Base-by-base conservation (phyloP, 805 yeast species). In the Babjeviella inositovora region DNA sequence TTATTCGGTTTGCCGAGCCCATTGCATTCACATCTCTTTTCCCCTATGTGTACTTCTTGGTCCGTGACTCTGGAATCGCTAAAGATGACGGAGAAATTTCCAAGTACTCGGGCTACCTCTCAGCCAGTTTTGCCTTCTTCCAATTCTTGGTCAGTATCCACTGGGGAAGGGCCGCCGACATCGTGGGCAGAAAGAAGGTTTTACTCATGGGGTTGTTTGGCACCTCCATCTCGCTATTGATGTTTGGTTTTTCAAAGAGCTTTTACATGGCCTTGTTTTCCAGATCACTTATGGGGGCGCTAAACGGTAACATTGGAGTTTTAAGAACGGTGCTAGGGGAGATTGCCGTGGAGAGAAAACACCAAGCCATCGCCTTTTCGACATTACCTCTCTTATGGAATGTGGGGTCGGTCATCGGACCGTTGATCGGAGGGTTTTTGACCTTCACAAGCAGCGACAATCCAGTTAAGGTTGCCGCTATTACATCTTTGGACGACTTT, bases 261-360 rank as follows among this genome's bases (percentile, higher is more conserved):
- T 66, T 55, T 34, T 57, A 53, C 33, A 49, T 53, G 44, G 77
- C 77, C 0, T 32, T 71, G 3, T 34, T 47, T 8, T 65, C 77
- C 7, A 49, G 79, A 34, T 48, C 60, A 11, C 30, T 58, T 20
- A 58, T 64, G 46, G 81, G 81, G 0, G 43, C 61, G 3, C 42
- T 70, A 19, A 71, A 70, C 36, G 81, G 79, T 5, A 71, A 71
- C 37, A 63, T 69, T 6, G 70, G 72, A 1, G 76, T 71, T n/a
- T 37, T 71, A 15, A 46, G 80, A 38, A 71, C 80, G 0, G 44
- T 57, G 23, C 50, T 71, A 21, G 80, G 77, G 3, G 81, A 71
- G 36, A 42, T 67, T 9, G 72, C 74, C 4, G 41, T 45, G 5
- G 63, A 70, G 27, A 50, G 66, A 24, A 48, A 52, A 17, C 77